These are phyloP conservation scores for Areca catechu DNA, from an alignment of 176 grass and related monocot species.

Conservation along the genomic window DNA sequence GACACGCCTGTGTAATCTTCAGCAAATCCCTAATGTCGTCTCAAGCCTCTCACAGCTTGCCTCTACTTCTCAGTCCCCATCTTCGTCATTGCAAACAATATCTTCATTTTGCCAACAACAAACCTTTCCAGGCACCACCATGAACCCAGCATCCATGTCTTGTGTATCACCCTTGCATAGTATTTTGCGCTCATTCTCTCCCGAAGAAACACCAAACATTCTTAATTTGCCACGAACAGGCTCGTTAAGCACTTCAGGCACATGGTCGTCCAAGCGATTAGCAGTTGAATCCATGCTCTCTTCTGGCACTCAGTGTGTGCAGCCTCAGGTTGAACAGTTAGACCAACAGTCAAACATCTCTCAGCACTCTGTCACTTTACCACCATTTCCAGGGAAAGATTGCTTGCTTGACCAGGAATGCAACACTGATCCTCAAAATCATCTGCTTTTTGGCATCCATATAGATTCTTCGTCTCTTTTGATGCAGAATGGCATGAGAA, in stretches of 20 bases:
- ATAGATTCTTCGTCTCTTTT: slow-evolving; percentile 51
- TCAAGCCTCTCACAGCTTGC: slow-evolving; percentile 39
- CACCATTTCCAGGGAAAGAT: slow-evolving; percentile 36
- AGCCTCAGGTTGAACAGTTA: slow-evolving; percentile 36
- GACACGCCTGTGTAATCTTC: slow-evolving; percentile 37
- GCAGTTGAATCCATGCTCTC: slow-evolving; percentile 43
- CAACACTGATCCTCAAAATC: slow-evolving; percentile 27
- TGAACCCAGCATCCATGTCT: slow-evolving; percentile 18
- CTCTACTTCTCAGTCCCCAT: slow-evolving; percentile 30
- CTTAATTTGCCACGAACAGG: slow-evolving; percentile 41
- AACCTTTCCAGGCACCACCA: slow-evolving; percentile 41
- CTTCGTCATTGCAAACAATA: slow-evolving; percentile 27
- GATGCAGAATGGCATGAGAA: slow-evolving; percentile 42
- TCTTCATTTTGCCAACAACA: slow-evolving; percentile 37
- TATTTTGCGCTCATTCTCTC: slow-evolving; percentile 52
- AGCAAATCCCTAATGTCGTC: slow-evolving; percentile 36
- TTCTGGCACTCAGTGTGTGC: slow-evolving; percentile 34
- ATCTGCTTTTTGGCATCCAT: slow-evolving; percentile 32
- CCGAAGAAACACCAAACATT: slow-evolving; percentile 52
- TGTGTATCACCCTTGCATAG: slow-evolving; percentile 46
- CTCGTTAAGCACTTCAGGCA: slow-evolving; percentile 42
- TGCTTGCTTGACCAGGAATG: slow-evolving; percentile 44
- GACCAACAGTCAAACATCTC: slow-evolving; percentile 27
- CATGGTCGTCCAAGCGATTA: slow-evolving; percentile 75
- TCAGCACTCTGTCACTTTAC: slow-evolving; percentile 40